Evolutionary conservation across 1,284 basidiomycete genomes (phyloP), one percentile per base, ranked within the genome.

Genomic region (Lentinus polychrous): DNA sequence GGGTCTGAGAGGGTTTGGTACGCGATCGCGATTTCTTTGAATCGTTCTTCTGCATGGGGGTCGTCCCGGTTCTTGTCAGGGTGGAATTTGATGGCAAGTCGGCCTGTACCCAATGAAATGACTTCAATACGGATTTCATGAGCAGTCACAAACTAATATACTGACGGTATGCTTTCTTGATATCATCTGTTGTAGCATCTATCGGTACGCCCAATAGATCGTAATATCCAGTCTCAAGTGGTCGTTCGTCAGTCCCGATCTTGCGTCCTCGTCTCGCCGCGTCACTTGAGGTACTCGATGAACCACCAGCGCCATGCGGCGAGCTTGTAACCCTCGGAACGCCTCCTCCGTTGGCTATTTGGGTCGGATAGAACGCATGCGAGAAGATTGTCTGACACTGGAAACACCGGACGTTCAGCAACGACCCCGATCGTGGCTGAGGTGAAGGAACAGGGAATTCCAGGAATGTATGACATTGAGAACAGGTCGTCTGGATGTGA

Each of bases 111-210:
- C 31, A 27, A 27, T 15, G 23, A 18, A 11, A 18, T n/a, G 20
- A 27, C 12, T 18, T 48, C 18, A 46, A 39, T 24, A 49, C 7
- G 32, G 27, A 27, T 18, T 10, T 12, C 17, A 15, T 37, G 35
- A 37, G 24, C 17, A 39, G 31, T 20, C 10, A 32, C 17, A 31
- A 37, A 27, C 35, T 15, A 7, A 15, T 37, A 43, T 42, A 69
- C 84, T 53, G 60, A 85, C 87, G 81, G 70, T 99, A 99, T 2
- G 95, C 91, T 67, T 94, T 96, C 74, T 98, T 98, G 64, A 99
- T 82, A 50, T 95, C 91, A 11, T 91, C 90, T 1, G 78, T 75
- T 12, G 85, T 85, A 3, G 91, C 91, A 49, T 79, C 76, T 11
- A 89, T 74, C 0, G 83, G 67, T 0, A 95, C 75, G 4, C 87